Conservation (phyloP, 1,139 yeast species). For the Wickerhamomyces sp. region DNA sequence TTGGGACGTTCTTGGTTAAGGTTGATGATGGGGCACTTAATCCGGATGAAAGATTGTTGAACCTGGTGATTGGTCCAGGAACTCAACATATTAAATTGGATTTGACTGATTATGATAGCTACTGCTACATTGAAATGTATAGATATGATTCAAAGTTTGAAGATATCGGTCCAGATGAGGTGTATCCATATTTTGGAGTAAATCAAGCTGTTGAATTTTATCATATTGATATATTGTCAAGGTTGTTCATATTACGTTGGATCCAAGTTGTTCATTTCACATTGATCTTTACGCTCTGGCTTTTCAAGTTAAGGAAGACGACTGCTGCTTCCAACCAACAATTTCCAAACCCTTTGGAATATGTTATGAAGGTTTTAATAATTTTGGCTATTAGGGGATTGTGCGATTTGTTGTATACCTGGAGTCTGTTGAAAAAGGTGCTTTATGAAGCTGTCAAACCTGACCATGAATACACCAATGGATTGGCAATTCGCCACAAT, state of each 20-base stretch:
- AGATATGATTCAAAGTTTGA: not conserved
- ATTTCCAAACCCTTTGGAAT: not conserved
- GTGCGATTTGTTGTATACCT: not conserved
- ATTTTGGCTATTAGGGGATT: not conserved
- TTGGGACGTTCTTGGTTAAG: not conserved
- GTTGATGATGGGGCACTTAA: not conserved
- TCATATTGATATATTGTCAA: not conserved
- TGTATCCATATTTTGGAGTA: not conserved
- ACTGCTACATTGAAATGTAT: not conserved
- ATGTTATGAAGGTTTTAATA: no score
- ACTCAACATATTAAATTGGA: not conserved
- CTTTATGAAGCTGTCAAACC: no score
- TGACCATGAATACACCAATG: no score
- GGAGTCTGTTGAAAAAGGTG: no score
- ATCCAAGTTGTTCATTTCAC: not conserved
- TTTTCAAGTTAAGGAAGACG: not conserved
- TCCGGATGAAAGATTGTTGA: not conserved
- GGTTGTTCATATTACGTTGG: not conserved
- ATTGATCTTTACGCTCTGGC: not conserved
- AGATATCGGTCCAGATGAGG: not conserved
- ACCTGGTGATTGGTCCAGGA: not conserved
- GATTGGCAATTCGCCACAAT: no score
- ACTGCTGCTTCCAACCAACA: not conserved
- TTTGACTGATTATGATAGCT: not conserved
- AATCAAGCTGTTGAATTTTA: not conserved